Evolutionary conservation across 805 yeast genomes (phyloP).

Genomic region (Sugiyamaella smithiae): DNA sequence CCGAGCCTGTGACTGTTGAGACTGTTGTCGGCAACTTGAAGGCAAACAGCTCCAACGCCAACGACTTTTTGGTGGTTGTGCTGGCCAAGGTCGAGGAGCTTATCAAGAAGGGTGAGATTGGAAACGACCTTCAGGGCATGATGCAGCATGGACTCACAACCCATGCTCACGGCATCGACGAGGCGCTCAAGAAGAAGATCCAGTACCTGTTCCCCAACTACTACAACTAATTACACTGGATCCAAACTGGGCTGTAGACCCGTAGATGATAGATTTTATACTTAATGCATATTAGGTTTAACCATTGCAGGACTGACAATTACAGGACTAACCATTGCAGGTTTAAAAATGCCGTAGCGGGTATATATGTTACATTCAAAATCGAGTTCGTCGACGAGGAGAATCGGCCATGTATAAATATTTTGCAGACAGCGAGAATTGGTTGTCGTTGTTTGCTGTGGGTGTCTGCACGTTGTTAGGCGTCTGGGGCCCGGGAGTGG

Average conservation of each 20-base stretch:
- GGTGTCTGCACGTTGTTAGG: no score
- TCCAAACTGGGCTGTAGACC: no score
- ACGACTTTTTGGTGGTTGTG: conserved; percentile 65
- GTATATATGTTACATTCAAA: no score
- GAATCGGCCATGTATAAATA: conserved; percentile 11
- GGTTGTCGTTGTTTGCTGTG: not conserved
- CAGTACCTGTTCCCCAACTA: conserved; percentile 89
- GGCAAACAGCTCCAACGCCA: conserved; percentile 86
- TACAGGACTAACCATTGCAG: no score
- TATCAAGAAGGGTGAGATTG: conserved; percentile 54
- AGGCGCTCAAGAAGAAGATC: conserved; percentile 72
- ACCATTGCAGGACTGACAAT: no score
- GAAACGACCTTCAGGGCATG: conserved; percentile 66
- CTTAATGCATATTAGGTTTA: not conserved
- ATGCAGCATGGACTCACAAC: conserved; percentile 85
- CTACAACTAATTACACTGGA: conserved; percentile 23
- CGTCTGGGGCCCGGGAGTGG: no score
- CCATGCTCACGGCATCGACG: conserved; percentile 64
- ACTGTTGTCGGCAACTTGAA: conserved; percentile 87
- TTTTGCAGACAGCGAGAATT: conserved; percentile 14
- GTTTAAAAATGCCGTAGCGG: no score
- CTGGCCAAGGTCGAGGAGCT: conserved; percentile 65
- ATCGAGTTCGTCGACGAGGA: not conserved
- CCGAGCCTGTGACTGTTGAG: conserved; percentile 97
- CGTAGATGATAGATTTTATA: no score